Base-by-base conservation (phyloP, 306 rosid species). In the Cicer judaicum region DNA sequence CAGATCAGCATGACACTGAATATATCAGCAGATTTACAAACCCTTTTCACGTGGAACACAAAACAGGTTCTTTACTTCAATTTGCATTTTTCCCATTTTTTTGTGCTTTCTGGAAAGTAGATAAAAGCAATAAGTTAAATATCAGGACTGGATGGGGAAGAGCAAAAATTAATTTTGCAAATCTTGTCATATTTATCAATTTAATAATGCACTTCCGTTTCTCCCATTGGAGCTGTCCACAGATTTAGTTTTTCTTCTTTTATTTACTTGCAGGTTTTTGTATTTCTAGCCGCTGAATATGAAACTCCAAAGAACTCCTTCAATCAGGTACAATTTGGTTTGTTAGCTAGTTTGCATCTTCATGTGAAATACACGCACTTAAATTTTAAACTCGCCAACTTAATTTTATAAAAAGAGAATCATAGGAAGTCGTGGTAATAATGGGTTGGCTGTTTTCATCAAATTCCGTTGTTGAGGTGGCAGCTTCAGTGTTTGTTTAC, bases 1-100 rank as follows among this genome's bases (percentile, higher is more conserved):
- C 91, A 93, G 98, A 87, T 89, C 77, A 86, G 96, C 94, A 40
- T 91, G 90, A 87, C 96, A 49, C 74, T 93, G 81, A 91, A 88
- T 76, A 86, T 93, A 76, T 81, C 98, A 73, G 97, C 97, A 24
- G 91, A 89, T 84, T 87, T 93, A 63, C 93, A 91, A 80, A 87
- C 98, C 72, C 87, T 94, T 73, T 94, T 94, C 85, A 94, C 97
- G 5, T 94, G 98, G 98, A 94, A 94, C 78, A 94, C 99, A 8
- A 94, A 94, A 84, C 99, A 94, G 98, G 98, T 94, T 79, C 38
- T 43, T 78, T 59, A 79, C 63, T 77, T 79, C 56, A 82, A 57
- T 61, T 68, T 74, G 13, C 12, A 2, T 11, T 49, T 55, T 64
- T 13, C 48, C 18, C 50, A 43, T 5, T 34, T n/a, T 11, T 40